A percentile compares a stretch with the other conserved stretches of the same genome.
These are phyloP conservation scores for Sextonia rubra DNA, from an alignment of 164 flowering plant species.

Conservation along the genomic window DNA sequence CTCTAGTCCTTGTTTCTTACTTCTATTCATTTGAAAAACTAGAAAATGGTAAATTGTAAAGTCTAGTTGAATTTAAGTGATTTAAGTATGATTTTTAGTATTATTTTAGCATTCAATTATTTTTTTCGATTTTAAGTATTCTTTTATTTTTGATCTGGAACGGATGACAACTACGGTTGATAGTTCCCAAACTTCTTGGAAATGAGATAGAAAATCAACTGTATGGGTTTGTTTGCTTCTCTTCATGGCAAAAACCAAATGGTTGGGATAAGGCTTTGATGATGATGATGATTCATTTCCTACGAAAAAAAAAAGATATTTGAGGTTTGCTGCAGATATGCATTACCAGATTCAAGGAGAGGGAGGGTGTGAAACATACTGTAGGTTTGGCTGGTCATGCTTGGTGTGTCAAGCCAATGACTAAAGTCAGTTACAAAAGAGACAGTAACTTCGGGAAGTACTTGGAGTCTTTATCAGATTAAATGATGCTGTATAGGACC, in stretches of 20 bases:
- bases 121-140: not conserved
- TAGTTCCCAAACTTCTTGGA: not conserved
- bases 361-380: too few species aligned
- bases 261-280: too few species aligned
- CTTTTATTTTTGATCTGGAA: not conserved
- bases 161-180: not conserved
- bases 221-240: not conserved
- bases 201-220: not conserved
- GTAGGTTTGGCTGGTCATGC: too few species aligned
- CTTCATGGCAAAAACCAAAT: not conserved
- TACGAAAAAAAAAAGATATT: not conserved
- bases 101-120: not conserved
- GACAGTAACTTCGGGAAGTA: too few species aligned
- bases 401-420: too few species aligned
- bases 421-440: too few species aligned
- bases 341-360: too few species aligned
- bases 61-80: not conserved
- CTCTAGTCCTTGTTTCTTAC: not conserved
- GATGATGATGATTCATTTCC: too few species aligned
- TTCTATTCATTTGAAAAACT: not conserved
- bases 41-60: not conserved
- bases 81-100: not conserved
- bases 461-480: too few species aligned
- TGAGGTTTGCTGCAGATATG: too few species aligned
- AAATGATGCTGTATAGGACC: too few species aligned